Evolutionary conservation across 495 filamentous ascomycete genomes (phyloP).

Genomic region (Apiosordaria backusii): DNA sequence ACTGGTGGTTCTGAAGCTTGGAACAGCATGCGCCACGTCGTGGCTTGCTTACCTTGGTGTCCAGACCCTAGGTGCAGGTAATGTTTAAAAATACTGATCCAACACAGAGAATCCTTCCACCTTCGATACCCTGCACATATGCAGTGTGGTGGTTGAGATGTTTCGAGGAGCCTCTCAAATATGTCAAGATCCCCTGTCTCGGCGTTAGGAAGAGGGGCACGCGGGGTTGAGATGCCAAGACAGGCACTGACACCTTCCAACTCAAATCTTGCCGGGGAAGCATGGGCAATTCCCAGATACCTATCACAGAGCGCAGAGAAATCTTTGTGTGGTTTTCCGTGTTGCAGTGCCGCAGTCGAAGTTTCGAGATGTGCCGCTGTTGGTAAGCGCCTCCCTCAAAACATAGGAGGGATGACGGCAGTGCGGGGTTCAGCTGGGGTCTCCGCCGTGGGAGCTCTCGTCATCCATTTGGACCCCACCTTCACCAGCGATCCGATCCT

Average conservation of each 20-base stretch:
- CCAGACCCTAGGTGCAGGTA: background rate
- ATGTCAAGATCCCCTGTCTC: background rate
- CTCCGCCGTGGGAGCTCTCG: slow-evolving; percentile 7
- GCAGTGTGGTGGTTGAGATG: background rate
- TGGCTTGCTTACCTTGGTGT: background rate
- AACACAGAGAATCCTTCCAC: background rate
- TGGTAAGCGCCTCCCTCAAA: slow-evolving; percentile 7
- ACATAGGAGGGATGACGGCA: slow-evolving; percentile 18
- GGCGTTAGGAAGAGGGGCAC: background rate
- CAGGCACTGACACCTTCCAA: background rate
- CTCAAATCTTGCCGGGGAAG: background rate
- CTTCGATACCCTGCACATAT: background rate
- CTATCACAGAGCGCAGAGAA: background rate
- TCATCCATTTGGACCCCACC: slow-evolving; percentile 10
- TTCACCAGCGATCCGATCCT: slow-evolving; percentile 4
- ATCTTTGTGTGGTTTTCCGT: background rate
- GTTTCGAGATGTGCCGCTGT: background rate
- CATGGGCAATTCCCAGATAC: background rate
- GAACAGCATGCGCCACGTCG: background rate
- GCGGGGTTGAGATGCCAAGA: background rate
- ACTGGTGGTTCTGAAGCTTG: too few relatives aligned
- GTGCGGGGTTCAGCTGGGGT: slow-evolving; percentile 20
- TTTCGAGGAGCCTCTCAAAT: background rate
- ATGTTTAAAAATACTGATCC: background rate
- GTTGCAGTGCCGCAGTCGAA: slow-evolving; percentile 5